Percentiles rank a stretch among this genome's conserved stretches.
phyloP scores from a whole-genome alignment of 345 rosid genomes.

The Syzygium oleosum region DNA sequence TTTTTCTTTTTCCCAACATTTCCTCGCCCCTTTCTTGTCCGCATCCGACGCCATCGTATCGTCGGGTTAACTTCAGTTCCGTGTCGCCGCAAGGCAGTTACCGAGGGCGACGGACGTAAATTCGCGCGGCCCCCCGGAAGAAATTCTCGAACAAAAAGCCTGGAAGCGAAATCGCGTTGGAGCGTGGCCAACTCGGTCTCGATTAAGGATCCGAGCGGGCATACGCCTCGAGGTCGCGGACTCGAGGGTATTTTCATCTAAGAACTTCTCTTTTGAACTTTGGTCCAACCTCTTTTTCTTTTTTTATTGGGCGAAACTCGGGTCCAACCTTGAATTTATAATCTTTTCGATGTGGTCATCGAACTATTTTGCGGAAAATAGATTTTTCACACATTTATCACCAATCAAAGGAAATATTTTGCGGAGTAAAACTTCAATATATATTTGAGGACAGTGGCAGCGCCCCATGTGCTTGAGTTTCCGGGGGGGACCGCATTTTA shows the following conservation, averaged over 20 bases:
- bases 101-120: neutral
- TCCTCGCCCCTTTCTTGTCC: neutral
- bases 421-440: neutral
- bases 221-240: no score
- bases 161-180: no score
- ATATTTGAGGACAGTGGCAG: neutral
- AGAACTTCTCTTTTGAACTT: no score
- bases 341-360: no score
- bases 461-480: neutral
- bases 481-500: neutral
- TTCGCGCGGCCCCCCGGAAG: no score
- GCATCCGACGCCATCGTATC: neutral
- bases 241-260: no score
- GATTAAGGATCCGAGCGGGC: no score
- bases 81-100: neutral
- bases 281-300: no score
- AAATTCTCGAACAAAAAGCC: no score
- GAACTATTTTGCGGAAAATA: neutral
- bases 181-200: no score
- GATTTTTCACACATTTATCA: neutral
- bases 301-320: no score
- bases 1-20: neutral
- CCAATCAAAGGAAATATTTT: neutral
- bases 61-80: neutral
- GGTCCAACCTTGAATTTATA: no score